Evolutionary conservation across 2,329 filamentous ascomycete species (phyloP).

Genomic region (Fusarium albosuccineum): DNA sequence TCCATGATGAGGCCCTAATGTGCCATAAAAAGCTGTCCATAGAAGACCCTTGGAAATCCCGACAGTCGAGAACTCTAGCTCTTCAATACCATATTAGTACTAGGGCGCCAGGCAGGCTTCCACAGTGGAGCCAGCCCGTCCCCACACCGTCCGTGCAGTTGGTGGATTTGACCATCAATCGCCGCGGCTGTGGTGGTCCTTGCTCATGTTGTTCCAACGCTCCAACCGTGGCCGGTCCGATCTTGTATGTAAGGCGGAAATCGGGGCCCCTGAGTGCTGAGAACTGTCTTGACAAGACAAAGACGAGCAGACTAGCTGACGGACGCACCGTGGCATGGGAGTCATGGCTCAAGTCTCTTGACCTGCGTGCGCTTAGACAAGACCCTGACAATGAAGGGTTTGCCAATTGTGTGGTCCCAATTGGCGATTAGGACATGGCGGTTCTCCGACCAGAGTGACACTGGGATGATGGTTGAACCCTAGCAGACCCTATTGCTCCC

Average conservation of each 20-base stretch:
- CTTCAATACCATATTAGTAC: slow-evolving; percentile 31
- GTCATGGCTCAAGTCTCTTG: background rate
- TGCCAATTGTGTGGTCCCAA: slow-evolving; percentile 26
- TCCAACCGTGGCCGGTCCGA: slow-evolving; percentile 10
- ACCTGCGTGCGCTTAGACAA: slow-evolving; percentile 7
- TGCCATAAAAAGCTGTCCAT: slow-evolving; percentile 7
- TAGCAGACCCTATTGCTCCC: slow-evolving; percentile 21
- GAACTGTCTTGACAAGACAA: slow-evolving; percentile 1
- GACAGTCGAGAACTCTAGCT: slow-evolving; percentile 16
- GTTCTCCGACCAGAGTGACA: slow-evolving; percentile 16
- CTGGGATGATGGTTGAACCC: slow-evolving; percentile 28
- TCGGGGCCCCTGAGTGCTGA: background rate
- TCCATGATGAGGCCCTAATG: background rate
- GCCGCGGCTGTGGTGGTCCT: slow-evolving; percentile 31
- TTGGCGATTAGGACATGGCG: slow-evolving; percentile 32
- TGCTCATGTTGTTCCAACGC: slow-evolving; percentile 25
- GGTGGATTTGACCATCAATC: slow-evolving; percentile 34
- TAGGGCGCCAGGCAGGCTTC: slow-evolving; percentile 13
- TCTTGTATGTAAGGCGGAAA: background rate
- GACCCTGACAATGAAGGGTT: slow-evolving; percentile 26
- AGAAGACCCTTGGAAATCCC: slow-evolving; percentile 31
- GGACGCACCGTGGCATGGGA: background rate
- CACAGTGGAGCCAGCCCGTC: slow-evolving; percentile 20
- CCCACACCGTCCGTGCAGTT: slow-evolving; percentile 30
- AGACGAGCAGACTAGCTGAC: background rate